Conservation (phyloP, 345 rosid species). For the Populus alba region DNA sequence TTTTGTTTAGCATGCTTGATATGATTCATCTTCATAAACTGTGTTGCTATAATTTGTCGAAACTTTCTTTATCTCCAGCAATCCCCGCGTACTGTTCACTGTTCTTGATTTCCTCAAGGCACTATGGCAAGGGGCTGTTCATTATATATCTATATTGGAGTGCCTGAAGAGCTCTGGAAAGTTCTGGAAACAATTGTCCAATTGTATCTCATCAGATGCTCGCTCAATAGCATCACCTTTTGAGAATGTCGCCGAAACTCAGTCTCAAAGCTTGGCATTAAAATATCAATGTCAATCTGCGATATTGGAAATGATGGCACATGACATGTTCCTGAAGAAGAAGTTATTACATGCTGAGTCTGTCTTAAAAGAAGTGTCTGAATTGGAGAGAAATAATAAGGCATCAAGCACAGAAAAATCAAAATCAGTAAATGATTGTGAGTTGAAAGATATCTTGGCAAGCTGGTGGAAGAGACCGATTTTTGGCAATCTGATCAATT, state of each 20-base stretch:
- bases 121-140: constrained; percentile 90
- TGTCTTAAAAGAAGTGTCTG: constrained; percentile 34
- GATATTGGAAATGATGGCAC: constrained; percentile 75
- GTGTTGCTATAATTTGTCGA: neutral
- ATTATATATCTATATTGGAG: constrained; percentile 51
- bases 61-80: constrained; percentile 44
- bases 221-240: constrained; percentile 33
- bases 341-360: constrained; percentile 63
- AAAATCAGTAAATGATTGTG: constrained; percentile 33
- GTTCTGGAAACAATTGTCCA: constrained; percentile 68
- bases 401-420: constrained; percentile 29
- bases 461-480: constrained; percentile 60
- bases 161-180: constrained; percentile 46
- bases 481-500: constrained; percentile 51
- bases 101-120: constrained; percentile 71
- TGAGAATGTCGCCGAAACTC: constrained; percentile 40
- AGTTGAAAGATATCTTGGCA: constrained; percentile 45
- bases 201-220: constrained; percentile 37
- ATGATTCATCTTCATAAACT: constrained; percentile 4
- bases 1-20: neutral
- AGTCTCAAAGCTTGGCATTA: constrained; percentile 45
- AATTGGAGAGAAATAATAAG: constrained; percentile 25
- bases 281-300: constrained; percentile 65
- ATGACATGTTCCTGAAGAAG: constrained; percentile 70
- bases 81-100: constrained; percentile 50